Percentiles rank a stretch among this genome's conserved stretches.
phyloP scores from a whole-genome alignment of 176 grass and related monocot genomes.

The Musa beccarii region DNA sequence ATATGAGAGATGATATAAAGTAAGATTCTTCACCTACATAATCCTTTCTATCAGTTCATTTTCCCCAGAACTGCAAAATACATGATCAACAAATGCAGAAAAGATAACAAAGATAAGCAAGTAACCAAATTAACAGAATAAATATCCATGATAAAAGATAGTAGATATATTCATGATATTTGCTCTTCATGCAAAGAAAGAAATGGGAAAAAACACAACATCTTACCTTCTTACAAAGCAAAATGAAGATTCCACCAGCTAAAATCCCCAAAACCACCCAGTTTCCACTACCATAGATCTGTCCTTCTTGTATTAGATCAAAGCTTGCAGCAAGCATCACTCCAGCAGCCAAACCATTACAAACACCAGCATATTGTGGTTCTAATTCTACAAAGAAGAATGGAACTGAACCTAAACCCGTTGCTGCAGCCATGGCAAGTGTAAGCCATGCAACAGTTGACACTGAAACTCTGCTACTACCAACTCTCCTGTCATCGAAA shows the following conservation, averaged over 20 bases:
- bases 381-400: conserved; percentile 96
- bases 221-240: conserved; percentile 94
- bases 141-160: neutral
- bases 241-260: conserved; percentile 79
- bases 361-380: conserved; percentile 70
- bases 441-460: conserved; percentile 81
- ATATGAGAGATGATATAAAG: too few species aligned
- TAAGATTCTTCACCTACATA: too few species aligned
- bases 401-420: conserved; percentile 63
- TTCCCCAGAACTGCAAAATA: neutral
- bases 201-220: neutral
- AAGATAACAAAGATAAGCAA: neutral
- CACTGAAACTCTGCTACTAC: conserved; percentile 39
- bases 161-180: neutral
- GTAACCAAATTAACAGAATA: neutral
- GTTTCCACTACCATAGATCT: conserved; percentile 62
- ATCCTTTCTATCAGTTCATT: too few species aligned
- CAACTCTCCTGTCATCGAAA: neutral
- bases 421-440: conserved; percentile 81
- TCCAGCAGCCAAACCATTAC: conserved; percentile 76
- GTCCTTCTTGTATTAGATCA: conserved; percentile 86
- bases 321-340: conserved; percentile 97
- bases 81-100: conserved; percentile 1
- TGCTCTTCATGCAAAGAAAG: neutral
- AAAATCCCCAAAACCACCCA: conserved; percentile 92